These are phyloP conservation scores for Emericellopsis atlantica DNA, from an alignment of 2,329 filamentous ascomycete species.

Conservation along the genomic window DNA sequence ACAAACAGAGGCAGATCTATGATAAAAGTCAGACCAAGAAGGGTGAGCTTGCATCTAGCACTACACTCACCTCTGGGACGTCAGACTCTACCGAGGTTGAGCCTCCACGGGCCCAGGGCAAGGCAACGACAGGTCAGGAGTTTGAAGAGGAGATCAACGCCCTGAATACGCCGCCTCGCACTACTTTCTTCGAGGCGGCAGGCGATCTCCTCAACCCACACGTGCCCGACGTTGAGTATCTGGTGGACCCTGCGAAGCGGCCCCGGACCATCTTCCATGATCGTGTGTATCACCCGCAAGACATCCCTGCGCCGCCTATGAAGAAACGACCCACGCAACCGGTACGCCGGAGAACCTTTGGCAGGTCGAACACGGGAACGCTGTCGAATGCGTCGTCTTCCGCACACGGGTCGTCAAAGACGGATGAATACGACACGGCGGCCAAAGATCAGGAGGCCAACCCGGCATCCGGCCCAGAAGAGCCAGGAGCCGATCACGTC, in stretches of 20 bases:
- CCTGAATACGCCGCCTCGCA: conserved; percentile 67
- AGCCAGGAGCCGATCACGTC: conserved; percentile 12
- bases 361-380: conserved; percentile 6
- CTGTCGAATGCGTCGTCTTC: conserved; percentile 6
- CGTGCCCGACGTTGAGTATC: conserved; percentile 66
- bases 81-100: conserved; percentile 1
- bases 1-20: conserved; percentile 59
- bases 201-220: conserved; percentile 87
- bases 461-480: neutral
- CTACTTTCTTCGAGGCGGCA: conserved; percentile 89
- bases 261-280: conserved; percentile 94
- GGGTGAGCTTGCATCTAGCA: neutral
- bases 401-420: conserved; percentile 11
- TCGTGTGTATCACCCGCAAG: conserved; percentile 82
- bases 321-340: conserved; percentile 36
- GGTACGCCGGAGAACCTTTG: conserved; percentile 15
- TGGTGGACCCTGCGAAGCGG: conserved; percentile 71
- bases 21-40: conserved; percentile 62
- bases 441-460: conserved; percentile 20
- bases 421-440: conserved; percentile 28
- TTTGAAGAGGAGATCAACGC: conserved; percentile 27
- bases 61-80: neutral
- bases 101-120: conserved; percentile 7
- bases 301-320: conserved; percentile 73
- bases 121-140: conserved; percentile 38